phyloP scores from a whole-genome alignment of 2,329 filamentous ascomycete species.

The Alternaria tenuissima region DNA sequence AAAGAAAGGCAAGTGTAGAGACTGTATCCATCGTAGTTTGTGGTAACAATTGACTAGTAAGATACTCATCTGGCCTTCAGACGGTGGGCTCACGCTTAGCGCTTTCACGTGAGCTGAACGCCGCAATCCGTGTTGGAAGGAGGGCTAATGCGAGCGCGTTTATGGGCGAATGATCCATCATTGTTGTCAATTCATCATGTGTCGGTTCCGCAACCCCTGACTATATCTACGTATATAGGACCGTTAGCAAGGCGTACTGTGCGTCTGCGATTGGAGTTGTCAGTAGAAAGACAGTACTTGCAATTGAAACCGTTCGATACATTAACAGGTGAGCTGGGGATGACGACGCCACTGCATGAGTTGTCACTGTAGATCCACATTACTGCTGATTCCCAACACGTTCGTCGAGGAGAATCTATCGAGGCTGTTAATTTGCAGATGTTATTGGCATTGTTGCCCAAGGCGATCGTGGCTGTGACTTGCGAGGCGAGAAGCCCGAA shows the following conservation, averaged over 20 bases:
- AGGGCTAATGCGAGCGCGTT: neutral
- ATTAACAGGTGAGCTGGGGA: too few species aligned
- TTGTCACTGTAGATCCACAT: too few species aligned
- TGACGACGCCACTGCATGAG: too few species aligned
- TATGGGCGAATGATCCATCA: neutral
- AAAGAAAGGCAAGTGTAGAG: neutral
- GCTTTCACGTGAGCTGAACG: neutral
- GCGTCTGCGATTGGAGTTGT: too few species aligned
- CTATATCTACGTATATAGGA: too few species aligned
- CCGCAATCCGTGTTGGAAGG: neutral
- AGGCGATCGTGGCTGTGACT: neutral
- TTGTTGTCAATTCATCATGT: neutral
- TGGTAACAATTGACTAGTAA: neutral
- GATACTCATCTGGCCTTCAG: neutral
- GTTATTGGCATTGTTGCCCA: neutral
- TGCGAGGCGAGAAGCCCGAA: neutral
- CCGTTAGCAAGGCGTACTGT: too few species aligned
- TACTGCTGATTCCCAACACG: neutral
- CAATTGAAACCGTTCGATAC: too few species aligned
- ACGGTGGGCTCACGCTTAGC: neutral
- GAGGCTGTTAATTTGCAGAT: neutral
- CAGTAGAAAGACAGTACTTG: too few species aligned
- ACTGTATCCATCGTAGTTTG: neutral
- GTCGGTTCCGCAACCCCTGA: too few species aligned
- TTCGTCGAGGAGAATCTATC: neutral